Evolutionary conservation across 2,329 filamentous ascomycete species (phyloP).

Genomic region (Diaporthe eres): DNA sequence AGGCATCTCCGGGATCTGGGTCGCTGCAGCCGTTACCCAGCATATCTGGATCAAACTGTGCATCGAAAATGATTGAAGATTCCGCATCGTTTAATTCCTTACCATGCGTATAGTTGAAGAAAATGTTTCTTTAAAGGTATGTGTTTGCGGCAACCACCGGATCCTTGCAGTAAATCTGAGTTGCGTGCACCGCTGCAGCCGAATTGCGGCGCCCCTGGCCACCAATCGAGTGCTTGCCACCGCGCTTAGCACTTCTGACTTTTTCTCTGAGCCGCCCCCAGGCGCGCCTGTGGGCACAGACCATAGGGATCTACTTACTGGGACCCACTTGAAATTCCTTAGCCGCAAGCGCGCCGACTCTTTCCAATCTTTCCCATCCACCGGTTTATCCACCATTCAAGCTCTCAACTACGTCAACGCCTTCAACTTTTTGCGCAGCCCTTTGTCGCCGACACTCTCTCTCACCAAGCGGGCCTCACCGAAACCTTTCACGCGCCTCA

Average conservation of each 20-base stretch:
- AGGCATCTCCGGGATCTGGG: not conserved
- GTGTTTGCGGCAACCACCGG: too few species aligned
- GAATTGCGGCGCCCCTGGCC: not conserved
- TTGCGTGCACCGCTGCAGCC: not conserved
- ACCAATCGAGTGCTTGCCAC: not conserved
- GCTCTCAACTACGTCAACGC: constrained; percentile 9
- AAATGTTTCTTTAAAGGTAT: too few species aligned
- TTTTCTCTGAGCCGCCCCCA: not conserved
- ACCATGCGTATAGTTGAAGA: too few species aligned
- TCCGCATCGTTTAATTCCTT: rapidly evolving
- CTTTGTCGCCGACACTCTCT: not conserved
- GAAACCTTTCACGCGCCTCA: not conserved
- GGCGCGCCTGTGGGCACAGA: constrained; percentile 1
- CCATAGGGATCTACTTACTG: not conserved
- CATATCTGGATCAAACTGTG: too few species aligned
- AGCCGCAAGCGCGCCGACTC: constrained; percentile 31
- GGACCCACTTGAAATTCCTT: constrained; percentile 34
- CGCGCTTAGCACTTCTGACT: constrained; percentile 10
- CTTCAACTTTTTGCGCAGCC: constrained; percentile 1
- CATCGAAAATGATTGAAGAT: too few species aligned
- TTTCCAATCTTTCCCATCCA: constrained; percentile 24
- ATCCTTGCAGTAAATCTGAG: not conserved
- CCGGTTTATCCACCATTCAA: constrained; percentile 4
- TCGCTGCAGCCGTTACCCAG: not conserved
- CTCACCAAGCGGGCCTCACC: not conserved